phyloP scores from a whole-genome alignment of 2,329 filamentous ascomycete species.

The Ceratocystis alfenasii region DNA sequence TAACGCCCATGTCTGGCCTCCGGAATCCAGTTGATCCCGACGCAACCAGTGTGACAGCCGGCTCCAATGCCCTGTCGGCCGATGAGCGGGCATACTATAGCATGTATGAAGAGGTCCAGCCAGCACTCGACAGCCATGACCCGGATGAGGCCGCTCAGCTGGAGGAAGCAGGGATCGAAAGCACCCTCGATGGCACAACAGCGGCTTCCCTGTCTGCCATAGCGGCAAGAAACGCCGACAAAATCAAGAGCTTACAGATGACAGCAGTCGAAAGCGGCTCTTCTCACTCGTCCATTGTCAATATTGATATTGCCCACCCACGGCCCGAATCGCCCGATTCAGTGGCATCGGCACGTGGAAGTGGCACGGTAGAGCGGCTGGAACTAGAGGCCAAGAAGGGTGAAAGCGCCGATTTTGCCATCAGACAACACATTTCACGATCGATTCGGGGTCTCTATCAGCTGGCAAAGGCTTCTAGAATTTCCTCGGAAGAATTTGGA shows the following conservation, averaged over 20 bases:
- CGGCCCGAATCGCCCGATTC: slow-evolving; percentile 48
- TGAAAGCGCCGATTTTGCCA: slow-evolving; percentile 56
- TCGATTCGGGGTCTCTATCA: slow-evolving; percentile 66
- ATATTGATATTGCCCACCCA: slow-evolving; percentile 39
- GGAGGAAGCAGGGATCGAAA: slow-evolving; percentile 30
- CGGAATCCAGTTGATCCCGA: slow-evolving; percentile 1
- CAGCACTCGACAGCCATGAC: slow-evolving; percentile 68
- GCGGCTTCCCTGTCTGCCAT: background rate
- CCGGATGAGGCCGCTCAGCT: slow-evolving; percentile 47
- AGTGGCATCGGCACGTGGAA: slow-evolving; percentile 45
- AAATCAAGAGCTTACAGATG: background rate
- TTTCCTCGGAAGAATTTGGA: slow-evolving; percentile 64
- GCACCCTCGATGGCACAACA: slow-evolving; percentile 29
- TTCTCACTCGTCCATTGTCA: slow-evolving; percentile 20
- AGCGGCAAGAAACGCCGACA: background rate
- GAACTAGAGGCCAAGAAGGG: slow-evolving; percentile 45
- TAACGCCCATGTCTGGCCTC: slow-evolving; percentile 22
- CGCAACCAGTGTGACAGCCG: background rate
- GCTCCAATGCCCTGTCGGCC: slow-evolving; percentile 26
- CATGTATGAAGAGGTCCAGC: slow-evolving; percentile 66
- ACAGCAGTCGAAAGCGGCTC: slow-evolving; percentile 11
- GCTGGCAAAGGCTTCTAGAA: slow-evolving; percentile 57
- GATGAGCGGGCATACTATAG: slow-evolving; percentile 63
- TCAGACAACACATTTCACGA: slow-evolving; percentile 67
- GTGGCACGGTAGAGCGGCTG: slow-evolving; percentile 48